Base-by-base conservation (phyloP, 2,329 filamentous ascomycete species). In the Gremmenia infestans region DNA sequence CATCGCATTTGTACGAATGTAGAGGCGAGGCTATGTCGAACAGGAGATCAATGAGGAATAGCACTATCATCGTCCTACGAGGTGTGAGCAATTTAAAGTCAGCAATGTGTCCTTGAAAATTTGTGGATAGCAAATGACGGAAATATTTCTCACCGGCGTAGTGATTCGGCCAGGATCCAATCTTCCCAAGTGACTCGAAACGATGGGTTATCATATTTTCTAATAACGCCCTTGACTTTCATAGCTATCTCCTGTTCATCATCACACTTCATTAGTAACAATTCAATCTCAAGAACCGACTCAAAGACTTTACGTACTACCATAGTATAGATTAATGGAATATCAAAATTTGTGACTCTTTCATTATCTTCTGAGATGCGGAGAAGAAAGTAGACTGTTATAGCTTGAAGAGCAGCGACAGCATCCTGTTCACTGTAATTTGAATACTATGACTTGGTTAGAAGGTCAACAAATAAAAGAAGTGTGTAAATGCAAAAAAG, bases 391-490 rank as follows among this genome's bases (percentile, higher is more conserved):
- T 64, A 64, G 1, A 64, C 28, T 0, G 54, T 50, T 3, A 63
- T 57, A 12, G 60, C 58, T 43, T 64, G 62, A 17, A 62, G 52
- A 22, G 62, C 60, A 50, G 60, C 60, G 7, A 64, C 52, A 8
- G 48, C 17, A 36, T 61, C 50, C 15, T 17, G 5, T 5, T 53
- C 53, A 28, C 37, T 53, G 32, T 56, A 61, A 4, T 19, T 22
- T 2, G 25, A 15, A 36, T 47, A 58, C 62, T 64, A 36, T 5
- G 35, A 2, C 23, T 23, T 1, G 12, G 25, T 55, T n/a, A 54
- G 25, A 35, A 36, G 42, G 28, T 23, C 15, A 17, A 19, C 25
- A 32, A 7, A 36, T 7, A n/a, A n/a, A 9, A 40, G 5, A 40
- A 22, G n/a, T 1, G 5, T 37, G 25, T 11, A n/a, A n/a, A 11